These are phyloP conservation scores for Osmanthus fragrans DNA, from an alignment of 257 asterid species.

Conservation along the genomic window DNA sequence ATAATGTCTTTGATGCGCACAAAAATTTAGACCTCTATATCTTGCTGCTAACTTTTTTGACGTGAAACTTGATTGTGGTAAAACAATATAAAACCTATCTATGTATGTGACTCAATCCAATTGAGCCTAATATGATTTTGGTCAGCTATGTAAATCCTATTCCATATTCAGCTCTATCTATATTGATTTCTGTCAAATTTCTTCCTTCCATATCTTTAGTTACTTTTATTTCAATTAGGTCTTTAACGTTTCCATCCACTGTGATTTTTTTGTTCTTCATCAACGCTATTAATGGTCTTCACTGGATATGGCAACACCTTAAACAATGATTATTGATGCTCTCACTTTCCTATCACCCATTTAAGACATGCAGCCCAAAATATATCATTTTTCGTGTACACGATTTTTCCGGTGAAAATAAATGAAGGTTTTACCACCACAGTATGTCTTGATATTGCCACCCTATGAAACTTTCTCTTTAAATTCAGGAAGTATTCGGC, in stretches of 20 bases:
- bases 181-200: conserved; percentile 1
- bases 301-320: not conserved
- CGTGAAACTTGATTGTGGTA: not conserved
- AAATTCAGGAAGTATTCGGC: not conserved
- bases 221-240: not conserved
- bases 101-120: not conserved
- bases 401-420: not conserved
- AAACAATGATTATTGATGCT: not conserved
- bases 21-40: conserved; percentile 43
- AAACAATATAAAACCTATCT: not conserved
- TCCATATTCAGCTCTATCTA: not conserved
- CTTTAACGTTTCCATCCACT: not conserved
- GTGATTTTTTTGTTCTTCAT: not conserved
- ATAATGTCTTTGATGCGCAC: not conserved
- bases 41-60: not conserved
- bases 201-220: not conserved
- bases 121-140: not conserved
- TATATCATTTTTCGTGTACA: not conserved
- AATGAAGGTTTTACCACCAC: not conserved
- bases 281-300: not conserved
- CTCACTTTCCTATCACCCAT: not conserved
- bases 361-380: not conserved
- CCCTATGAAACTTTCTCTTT: not conserved
- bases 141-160: not conserved
- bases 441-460: not conserved